Evolutionary conservation across 352 stramenopile genomes (phyloP), one percentile per base, ranked within the genome.

Genomic region (Globisporangium alternatum): DNA sequence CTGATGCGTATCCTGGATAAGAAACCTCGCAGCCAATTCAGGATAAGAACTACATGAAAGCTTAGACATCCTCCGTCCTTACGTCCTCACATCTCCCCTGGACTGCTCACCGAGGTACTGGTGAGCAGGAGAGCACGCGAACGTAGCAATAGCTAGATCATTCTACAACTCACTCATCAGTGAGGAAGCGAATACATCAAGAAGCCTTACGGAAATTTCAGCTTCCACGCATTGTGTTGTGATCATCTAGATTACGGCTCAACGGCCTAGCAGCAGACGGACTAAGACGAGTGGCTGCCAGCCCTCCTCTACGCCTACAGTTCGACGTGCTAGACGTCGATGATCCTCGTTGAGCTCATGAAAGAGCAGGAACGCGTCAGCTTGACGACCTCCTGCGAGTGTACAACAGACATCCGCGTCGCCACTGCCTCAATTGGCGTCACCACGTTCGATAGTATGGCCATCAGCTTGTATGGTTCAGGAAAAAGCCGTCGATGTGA

Each of bases 1-100:
- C n/a, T 35, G 31, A 37, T 61, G 43, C 43, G 17, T 48, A 22
- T 48, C 43, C 43, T 48, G 17, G 43, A 48, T 48, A 48, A 48
- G 43, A 48, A 35, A 6, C 31, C 2, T 6, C 13, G 19, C 2
- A 48, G 6, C 43, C 43, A 48, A 48, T 25, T 4, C 17, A 48
- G 12, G 19, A 48, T 47, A 47, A 19, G 41, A n/a, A 22, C 43
- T 25, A 15, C 15, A 48, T 48, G 43, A 48, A 25, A 48, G 43
- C 17, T 21, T 48, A n/a, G 17, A 5, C 43, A 48, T 48, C 43
- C 43, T 48, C 43, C 43, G 43, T 48, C 43, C 43, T 48, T 17
- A 17, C 44, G 44, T 51, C n/a, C 19, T 51, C n/a, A n/a, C n/a
- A n/a, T n/a, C n/a, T n/a, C n/a, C 44, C 44, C 19, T 48, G 43